Evolutionary conservation across 176 grass and related monocot species (phyloP), one percentile per base, ranked within the genome.

Genomic region (Eremochloa ophiuroides): DNA sequence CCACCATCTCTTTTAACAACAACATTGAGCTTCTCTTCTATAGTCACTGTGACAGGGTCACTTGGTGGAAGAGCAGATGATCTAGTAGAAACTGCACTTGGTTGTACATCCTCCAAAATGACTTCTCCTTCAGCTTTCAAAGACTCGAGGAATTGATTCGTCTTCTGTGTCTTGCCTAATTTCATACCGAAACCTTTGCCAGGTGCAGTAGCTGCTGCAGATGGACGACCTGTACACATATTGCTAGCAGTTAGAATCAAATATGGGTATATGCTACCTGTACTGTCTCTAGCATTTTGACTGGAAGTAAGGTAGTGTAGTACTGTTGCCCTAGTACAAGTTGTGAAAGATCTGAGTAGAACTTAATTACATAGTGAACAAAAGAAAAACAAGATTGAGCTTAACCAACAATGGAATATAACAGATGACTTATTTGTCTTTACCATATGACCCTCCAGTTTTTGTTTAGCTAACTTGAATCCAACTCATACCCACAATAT

Each of bases 101-200:
- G 47, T 77, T 91, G 93, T 47, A 77, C 93, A 85, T 95, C 93
- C 79, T 95, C 93, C 81, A 88, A 89, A 77, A 95, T 95, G 41
- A 92, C 85, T 69, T 95, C 93, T 84, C 93, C 93, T 90, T 92
- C 93, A 69, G 91, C 94, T 89, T 97, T 90, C 74, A 97, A 79
- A 50, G 91, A 94, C 75, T 97, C 89, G 8, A 97, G 83, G 74
- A 97, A 91, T 34, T 97, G 94, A 83, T 97, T 97, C 7, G 91
- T 88, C 74, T 85, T 93, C 61, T 97, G 88, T 28, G 71, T 89
- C 82, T 97, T 93, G 9, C 91, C 88, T 76, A 97, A 78, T 76
- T 97, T 86, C 94, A 97, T 97, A 79, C 94, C 91, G n/a, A 89
- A 30, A 79, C 91, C 94, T 91, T 97, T 93, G 16, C 84, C 78